These are phyloP conservation scores for Trichophaea hybrida DNA, from an alignment of 2,329 filamentous ascomycete species.

Conservation along the genomic window DNA sequence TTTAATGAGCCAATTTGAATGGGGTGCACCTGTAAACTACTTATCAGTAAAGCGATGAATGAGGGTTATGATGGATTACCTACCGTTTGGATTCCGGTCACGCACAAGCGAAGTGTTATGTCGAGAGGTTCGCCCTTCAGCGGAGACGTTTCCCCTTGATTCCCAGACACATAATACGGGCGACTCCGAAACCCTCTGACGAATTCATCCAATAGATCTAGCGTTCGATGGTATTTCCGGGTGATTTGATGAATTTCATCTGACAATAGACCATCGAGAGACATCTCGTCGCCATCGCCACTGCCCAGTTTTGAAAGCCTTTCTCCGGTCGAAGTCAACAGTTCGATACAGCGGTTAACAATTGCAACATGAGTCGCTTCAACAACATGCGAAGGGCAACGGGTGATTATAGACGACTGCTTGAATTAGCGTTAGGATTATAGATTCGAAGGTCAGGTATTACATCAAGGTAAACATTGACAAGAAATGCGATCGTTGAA, in stretches of 20 bases:
- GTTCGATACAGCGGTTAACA: slow-evolving; percentile 57
- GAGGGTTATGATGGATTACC: background rate
- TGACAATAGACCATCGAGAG: slow-evolving; percentile 26
- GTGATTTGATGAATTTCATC: background rate
- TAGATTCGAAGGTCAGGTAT: background rate
- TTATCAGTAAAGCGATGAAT: slow-evolving; percentile 7
- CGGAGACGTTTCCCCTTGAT: background rate
- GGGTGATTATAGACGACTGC: slow-evolving; percentile 32
- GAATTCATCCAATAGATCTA: slow-evolving; percentile 54
- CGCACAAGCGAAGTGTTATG: background rate
- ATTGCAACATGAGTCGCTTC: slow-evolving; percentile 52
- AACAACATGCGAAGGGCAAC: slow-evolving; percentile 35
- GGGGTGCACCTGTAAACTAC: slow-evolving; percentile 9
- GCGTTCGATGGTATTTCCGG: slow-evolving; percentile 51
- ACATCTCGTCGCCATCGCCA: slow-evolving; percentile 35
- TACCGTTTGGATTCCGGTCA: background rate
- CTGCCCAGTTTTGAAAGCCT: background rate
- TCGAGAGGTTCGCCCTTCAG: background rate
- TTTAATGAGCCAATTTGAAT: slow-evolving; percentile 22
- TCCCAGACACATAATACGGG: background rate
- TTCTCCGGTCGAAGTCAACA: slow-evolving; percentile 49
- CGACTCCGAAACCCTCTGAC: slow-evolving; percentile 40
- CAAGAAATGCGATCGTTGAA: slow-evolving; percentile 54
- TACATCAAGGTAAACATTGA: slow-evolving; percentile 54
- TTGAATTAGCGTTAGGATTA: background rate